A percentile compares a stretch with the other conserved stretches of the same genome.
phyloP scores from a whole-genome alignment of 352 stramenopile species.

The Globisporangium orthogonon region DNA sequence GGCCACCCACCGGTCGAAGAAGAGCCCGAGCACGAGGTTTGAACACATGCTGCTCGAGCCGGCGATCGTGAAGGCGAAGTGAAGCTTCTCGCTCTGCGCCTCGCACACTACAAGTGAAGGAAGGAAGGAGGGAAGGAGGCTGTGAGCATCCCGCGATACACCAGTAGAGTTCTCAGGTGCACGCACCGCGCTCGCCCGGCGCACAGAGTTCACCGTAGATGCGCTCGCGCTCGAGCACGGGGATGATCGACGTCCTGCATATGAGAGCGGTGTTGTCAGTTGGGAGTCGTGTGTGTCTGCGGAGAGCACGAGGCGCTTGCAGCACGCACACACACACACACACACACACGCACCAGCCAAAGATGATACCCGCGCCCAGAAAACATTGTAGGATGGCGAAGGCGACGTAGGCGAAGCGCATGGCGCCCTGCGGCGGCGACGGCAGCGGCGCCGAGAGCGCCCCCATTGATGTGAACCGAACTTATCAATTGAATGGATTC shows the following conservation, averaged over 20 bases:
- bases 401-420: slow-evolving; percentile 32
- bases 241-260: slow-evolving; percentile 45
- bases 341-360: slow-evolving; percentile 48
- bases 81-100: slow-evolving; percentile 44
- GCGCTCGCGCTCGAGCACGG: slow-evolving; percentile 47
- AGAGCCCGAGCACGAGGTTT: slow-evolving; percentile 51
- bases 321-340: too few relatives aligned
- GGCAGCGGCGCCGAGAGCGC: not conserved
- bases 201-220: slow-evolving; percentile 54
- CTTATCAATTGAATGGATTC: not conserved
- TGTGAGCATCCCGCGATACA: too few relatives aligned
- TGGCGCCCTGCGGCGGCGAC: not conserved
- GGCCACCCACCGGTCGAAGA: slow-evolving; percentile 39
- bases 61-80: slow-evolving; percentile 57
- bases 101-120: slow-evolving; percentile 40
- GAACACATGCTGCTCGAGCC: slow-evolving; percentile 56
- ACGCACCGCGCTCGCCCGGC: slow-evolving; percentile 30
- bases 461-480: not conserved
- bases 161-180: too few relatives aligned
- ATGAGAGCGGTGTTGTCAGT: not conserved
- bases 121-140: too few relatives aligned
- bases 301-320: not conserved
- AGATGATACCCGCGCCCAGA: slow-evolving; percentile 51
- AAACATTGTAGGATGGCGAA: slow-evolving; percentile 65
- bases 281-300: not conserved